Base-by-base conservation (phyloP, 805 yeast species). In the Yarrowia sp. region DNA sequence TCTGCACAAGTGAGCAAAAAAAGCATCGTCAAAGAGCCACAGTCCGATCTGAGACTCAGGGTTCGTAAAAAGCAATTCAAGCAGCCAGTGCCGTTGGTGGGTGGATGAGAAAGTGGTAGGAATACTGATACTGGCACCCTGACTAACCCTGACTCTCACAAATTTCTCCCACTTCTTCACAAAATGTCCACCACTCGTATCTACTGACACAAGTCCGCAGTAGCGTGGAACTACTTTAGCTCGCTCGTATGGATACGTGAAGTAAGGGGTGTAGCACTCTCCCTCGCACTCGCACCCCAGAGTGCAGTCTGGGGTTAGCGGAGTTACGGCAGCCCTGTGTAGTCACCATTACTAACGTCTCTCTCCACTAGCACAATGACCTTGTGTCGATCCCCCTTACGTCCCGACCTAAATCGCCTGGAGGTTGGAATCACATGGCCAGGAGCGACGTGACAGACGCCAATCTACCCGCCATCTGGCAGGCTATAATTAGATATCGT, bases 41-140 rank as follows among this genome's bases (percentile, higher is more conserved):
- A 20, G 49, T 53, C 46, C 46, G 61, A 39, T 38, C 46, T 55
- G 46, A 55, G 61, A 39, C 46, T 14, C 36, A 39, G 46, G 43
- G 46, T 53, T 53, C 15, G 60, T 8, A 39, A 52, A 52, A 52
- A 52, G 56, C 40, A 52, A 52, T 14, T 9, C 7, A 20, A 47
- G 53, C 53, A 44, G 49, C 49, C 15, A 8, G 7, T 44, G 30
- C n/a, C 13, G 33, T 12, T 9, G 33, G 6, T 12, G 30, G 30
- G 8, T 36, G 38, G 38, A 10, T 36, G 38, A 9, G 13, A 36
- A 10, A 1, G 36, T 7, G 36, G 36, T 33, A 9, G 36, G 36
- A n/a, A n/a, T n/a, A n/a, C n/a, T n/a, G n/a, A n/a, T n/a, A n/a
- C n/a, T n/a, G n/a, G n/a, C n/a, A n/a, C n/a, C n/a, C n/a, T n/a